phyloP scores from a whole-genome alignment of 768 basidiomycete species.

The Basidioascus undulatus region DNA sequence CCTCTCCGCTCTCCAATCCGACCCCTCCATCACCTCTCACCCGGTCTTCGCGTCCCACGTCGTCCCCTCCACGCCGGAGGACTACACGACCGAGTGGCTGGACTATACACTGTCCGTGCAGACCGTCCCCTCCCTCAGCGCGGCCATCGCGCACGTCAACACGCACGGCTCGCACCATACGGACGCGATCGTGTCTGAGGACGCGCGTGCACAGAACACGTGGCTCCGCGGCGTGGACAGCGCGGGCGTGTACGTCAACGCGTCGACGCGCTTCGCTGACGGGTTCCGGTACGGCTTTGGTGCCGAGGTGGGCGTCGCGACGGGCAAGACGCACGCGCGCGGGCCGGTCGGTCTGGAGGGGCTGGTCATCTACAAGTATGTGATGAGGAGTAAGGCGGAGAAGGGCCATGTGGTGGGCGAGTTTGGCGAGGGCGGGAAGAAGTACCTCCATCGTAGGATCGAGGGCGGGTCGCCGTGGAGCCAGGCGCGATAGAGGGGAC shows the following conservation, averaged over 20 bases:
- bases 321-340: conserved; percentile 83
- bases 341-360: conserved; percentile 66
- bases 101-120: conserved; percentile 60
- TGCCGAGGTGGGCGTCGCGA: conserved; percentile 92
- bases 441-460: conserved; percentile 30
- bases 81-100: conserved; percentile 75
- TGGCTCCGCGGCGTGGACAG: conserved; percentile 81
- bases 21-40: conserved; percentile 11
- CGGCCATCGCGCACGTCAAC: conserved; percentile 76
- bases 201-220: conserved; percentile 28
- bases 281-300: conserved; percentile 93
- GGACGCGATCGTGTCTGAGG: conserved; percentile 73
- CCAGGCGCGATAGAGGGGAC: too few species aligned
- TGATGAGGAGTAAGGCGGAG: conserved; percentile 48
- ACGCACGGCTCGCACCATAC: conserved; percentile 85
- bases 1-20: conserved; percentile 30
- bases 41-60: conserved; percentile 20
- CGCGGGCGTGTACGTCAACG: conserved; percentile 80
- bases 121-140: conserved; percentile 39
- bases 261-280: conserved; percentile 86
- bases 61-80: conserved; percentile 27
- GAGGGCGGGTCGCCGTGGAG: too few species aligned
- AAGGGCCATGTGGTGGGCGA: conserved; percentile 68
- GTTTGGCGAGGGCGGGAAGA: conserved; percentile 48
- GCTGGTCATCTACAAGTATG: conserved; percentile 87